Percentiles rank a stretch among this genome's conserved stretches.
Evolutionary conservation across 1,139 yeast genomes (phyloP).

Genomic region (Diutina pseudorugosa): DNA sequence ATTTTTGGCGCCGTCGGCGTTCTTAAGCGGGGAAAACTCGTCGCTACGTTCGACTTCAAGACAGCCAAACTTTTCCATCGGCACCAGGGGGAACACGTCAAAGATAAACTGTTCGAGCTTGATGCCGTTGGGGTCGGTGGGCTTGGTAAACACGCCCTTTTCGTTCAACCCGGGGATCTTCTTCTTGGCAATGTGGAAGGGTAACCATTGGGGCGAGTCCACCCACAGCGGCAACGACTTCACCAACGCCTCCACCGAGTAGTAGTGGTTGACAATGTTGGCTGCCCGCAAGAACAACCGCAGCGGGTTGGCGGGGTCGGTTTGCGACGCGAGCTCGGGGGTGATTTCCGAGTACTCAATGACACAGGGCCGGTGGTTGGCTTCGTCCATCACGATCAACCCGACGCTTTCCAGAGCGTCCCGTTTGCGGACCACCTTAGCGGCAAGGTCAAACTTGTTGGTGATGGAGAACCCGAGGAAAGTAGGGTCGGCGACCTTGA

Average conservation of each 20-base stretch:
- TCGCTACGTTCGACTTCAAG: slow-evolving; percentile 76
- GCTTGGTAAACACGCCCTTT: slow-evolving; percentile 41
- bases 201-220: slow-evolving; percentile 50
- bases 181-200: slow-evolving; percentile 89
- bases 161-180: slow-evolving; percentile 58
- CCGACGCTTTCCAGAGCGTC: slow-evolving; percentile 87
- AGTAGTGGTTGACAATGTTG: slow-evolving; percentile 94
- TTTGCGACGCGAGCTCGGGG: slow-evolving; percentile 54
- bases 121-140: slow-evolving; percentile 74
- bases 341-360: slow-evolving; percentile 92
- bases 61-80: slow-evolving; percentile 71
- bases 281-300: slow-evolving; percentile 81
- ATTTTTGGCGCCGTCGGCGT: slow-evolving; percentile 68
- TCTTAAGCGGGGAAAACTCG: slow-evolving; percentile 91
- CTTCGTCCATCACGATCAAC: slow-evolving; percentile 64
- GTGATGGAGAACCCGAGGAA: slow-evolving; percentile 79
- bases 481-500: slow-evolving; percentile 87
- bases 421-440: slow-evolving; percentile 91
- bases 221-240: slow-evolving; percentile 60
- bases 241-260: slow-evolving; percentile 61
- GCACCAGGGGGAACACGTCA: slow-evolving; percentile 83
- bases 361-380: slow-evolving; percentile 63
- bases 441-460: slow-evolving; percentile 61
- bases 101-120: slow-evolving; percentile 95
- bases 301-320: slow-evolving; percentile 32